Evolutionary conservation across 768 basidiomycete genomes (phyloP).

Genomic region (Boletus coccyginus): DNA sequence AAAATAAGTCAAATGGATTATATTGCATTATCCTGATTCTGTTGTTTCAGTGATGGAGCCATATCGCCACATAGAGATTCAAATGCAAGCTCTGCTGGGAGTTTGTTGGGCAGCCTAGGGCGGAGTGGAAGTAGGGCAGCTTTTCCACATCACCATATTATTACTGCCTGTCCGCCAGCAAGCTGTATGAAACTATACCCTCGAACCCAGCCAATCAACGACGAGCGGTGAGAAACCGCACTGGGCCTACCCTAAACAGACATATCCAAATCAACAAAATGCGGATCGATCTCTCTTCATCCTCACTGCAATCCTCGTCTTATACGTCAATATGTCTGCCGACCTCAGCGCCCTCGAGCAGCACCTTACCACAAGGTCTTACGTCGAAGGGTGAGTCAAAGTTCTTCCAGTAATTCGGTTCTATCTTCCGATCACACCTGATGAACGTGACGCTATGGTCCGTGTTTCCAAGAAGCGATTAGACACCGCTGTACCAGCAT

Average conservation of each 20-base stretch:
- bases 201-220: slow-evolving; percentile 13
- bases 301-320: slow-evolving; percentile 8
- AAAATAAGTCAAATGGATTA: too few relatives aligned
- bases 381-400: slow-evolving; percentile 82
- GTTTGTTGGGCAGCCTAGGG: not conserved
- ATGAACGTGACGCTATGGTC: slow-evolving; percentile 87
- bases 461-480: slow-evolving; percentile 95
- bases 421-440: slow-evolving; percentile 32
- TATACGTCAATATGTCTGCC: slow-evolving; percentile 52
- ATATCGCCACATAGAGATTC: not conserved
- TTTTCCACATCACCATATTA: too few relatives aligned
- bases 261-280: slow-evolving; percentile 17
- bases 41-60: too few relatives aligned
- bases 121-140: not conserved
- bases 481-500: slow-evolving; percentile 82
- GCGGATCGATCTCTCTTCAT: slow-evolving; percentile 29
- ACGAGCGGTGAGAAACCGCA: not conserved
- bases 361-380: slow-evolving; percentile 84
- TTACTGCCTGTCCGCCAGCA: slow-evolving; percentile 1
- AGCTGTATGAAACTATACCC: slow-evolving; percentile 9
- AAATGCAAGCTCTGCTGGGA: slow-evolving; percentile 1
- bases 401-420: slow-evolving; percentile 3
- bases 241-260: slow-evolving; percentile 33
- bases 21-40: too few relatives aligned
- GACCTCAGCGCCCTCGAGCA: slow-evolving; percentile 74